These are phyloP conservation scores for Medicago ruthenica DNA, from an alignment of 306 rosid genomes.

Conservation along the genomic window DNA sequence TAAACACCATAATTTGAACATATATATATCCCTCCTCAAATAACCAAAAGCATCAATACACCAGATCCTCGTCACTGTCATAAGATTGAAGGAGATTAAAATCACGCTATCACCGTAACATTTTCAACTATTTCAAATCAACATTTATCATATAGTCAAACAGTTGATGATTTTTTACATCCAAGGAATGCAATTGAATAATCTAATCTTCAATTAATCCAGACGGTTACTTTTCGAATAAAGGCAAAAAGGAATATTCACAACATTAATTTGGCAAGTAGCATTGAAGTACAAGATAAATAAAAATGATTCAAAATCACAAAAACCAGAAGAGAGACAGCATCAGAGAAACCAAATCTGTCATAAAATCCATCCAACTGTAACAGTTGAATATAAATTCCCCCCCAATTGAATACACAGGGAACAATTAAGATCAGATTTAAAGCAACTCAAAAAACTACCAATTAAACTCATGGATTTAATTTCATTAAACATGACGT, in stretches of 20 bases:
- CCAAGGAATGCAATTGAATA: conserved; percentile 32
- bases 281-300: neutral
- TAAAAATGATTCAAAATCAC: conserved; percentile 26
- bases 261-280: conserved; percentile 14
- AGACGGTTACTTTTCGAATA: conserved; percentile 8
- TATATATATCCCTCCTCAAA: conserved; percentile 60
- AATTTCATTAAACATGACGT: conserved; percentile 24
- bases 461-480: conserved; percentile 22
- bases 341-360: conserved; percentile 22
- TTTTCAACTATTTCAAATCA: conserved; percentile 8
- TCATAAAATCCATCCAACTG: conserved; percentile 17
- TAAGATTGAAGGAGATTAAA: conserved; percentile 33
- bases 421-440: conserved; percentile 32
- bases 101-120: conserved; percentile 15
- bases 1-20: conserved; percentile 78
- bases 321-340: conserved; percentile 18
- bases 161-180: neutral
- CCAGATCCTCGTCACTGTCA: conserved; percentile 62
- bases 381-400: neutral
- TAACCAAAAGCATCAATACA: conserved; percentile 49
- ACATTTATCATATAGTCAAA: conserved; percentile 3
- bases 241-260: conserved; percentile 27
- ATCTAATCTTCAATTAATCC: conserved; percentile 24
- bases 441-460: conserved; percentile 26
- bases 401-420: conserved; percentile 17